Evolutionary conservation across 1,284 basidiomycete genomes (phyloP).

Genomic region (Thelephora terrestris): DNA sequence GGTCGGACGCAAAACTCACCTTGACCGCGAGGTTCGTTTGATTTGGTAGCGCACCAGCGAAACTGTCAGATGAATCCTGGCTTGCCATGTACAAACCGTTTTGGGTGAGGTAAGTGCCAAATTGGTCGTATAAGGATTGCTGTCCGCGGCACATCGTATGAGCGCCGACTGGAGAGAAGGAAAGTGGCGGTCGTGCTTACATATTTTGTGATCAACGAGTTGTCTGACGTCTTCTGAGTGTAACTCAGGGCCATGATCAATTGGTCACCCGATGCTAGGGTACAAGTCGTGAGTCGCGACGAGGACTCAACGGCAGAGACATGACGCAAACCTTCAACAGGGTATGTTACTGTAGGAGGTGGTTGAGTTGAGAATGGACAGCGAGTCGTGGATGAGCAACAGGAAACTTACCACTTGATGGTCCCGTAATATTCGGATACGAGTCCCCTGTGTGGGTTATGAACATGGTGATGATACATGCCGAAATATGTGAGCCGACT

Average conservation of each 20-base stretch:
- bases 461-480: background rate
- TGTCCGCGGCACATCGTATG: constrained; percentile 16
- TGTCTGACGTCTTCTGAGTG: constrained; percentile 48
- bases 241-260: constrained; percentile 67
- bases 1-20: constrained; percentile 16
- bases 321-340: constrained; percentile 1
- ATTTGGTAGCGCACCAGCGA: constrained; percentile 59
- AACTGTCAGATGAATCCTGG: constrained; percentile 65
- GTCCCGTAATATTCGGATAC: background rate
- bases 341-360: background rate
- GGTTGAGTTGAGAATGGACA: background rate
- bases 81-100: constrained; percentile 54
- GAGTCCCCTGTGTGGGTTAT: background rate
- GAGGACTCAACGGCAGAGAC: background rate
- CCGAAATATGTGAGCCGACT: background rate
- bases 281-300: background rate
- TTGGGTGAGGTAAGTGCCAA: constrained; percentile 59
- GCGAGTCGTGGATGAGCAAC: background rate
- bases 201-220: constrained; percentile 40
- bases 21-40: constrained; percentile 76
- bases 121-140: constrained; percentile 53
- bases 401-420: background rate
- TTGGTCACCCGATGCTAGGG: constrained; percentile 60
- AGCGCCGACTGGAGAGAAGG: background rate
- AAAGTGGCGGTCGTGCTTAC: constrained; percentile 31